Evolutionary conservation across 2,329 filamentous ascomycete genomes (phyloP), one percentile per base, ranked within the genome.

Genomic region (Penicillium sp.): DNA sequence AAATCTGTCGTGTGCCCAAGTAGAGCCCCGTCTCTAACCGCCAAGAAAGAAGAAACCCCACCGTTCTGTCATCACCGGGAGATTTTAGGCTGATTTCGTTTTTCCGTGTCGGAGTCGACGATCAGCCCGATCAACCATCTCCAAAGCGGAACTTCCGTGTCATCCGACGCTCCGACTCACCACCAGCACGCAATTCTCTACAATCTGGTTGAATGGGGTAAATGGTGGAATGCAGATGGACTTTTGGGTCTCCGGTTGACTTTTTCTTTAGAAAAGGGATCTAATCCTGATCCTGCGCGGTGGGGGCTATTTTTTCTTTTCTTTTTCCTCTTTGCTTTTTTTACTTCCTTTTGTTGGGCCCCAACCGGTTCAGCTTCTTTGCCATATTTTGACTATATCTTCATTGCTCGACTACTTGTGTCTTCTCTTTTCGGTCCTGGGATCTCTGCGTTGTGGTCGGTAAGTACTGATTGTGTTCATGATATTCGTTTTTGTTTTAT

Each of bases 91-190:
- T 43, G 22, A 43, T 35, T 35, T 8, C n/a, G n/a, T 30, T 16
- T 40, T 36, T 25, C 16, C 13, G 10, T 44, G 40, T 58, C 51
- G 55, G 55, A 56, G 33, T 38, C 8, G 46, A 60, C 27, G 40
- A 51, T 57, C 46, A 40, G 16, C 20, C 57, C 57, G 55, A 56
- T 36, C 38, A 22, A 24, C 5, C 18, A 20, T 5, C 39, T 14
- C 25, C 20, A 24, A 30, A 18, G 47, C 59, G 59, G 59, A 62
- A 62, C 24, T 62, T 62, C 50, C 59, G 55, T 50, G 44, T 47
- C 54, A 38, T 46, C 60, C 60, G 60, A 63, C 11, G 13, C 45
- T 57, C 59, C 59, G 59, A 35, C n/a, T 35, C 14, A 35, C n/a
- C 31, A n/a, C 31, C 31, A 16, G 31, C 31, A 35, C 31, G 31